A percentile compares a stretch with the other conserved stretches of the same genome.
These are phyloP conservation scores for Flaveria floridana DNA, from an alignment of 140 eudicot species.

Conservation along the genomic window DNA sequence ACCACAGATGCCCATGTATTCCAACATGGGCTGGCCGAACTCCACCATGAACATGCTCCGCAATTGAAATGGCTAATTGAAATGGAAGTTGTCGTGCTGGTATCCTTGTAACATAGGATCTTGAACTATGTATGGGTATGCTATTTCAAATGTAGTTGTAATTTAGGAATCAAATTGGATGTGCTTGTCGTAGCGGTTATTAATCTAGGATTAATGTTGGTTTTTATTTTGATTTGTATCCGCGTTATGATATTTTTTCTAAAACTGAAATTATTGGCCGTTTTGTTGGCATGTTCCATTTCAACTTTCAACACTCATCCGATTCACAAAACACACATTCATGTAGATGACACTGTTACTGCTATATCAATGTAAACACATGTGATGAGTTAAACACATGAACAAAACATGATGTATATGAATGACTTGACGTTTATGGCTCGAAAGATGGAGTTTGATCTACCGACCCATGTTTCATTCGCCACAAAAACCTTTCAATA, in stretches of 20 bases:
- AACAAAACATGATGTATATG: conserved; percentile 1
- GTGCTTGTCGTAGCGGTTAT: conserved; percentile 14
- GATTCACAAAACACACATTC: no score
- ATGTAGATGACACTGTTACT: neutral
- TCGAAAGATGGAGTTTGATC: conserved; percentile 59
- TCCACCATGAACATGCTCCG: conserved; percentile 67
- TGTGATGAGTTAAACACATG: neutral
- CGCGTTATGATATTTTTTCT: neutral
- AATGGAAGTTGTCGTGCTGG: conserved; percentile 19
- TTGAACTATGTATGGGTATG: conserved; percentile 6
- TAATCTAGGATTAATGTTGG: conserved; percentile 19
- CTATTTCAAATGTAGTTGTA: conserved; percentile 13
- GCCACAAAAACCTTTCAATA: conserved; percentile 44
- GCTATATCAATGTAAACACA: neutral
- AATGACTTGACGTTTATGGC: conserved; percentile 30
- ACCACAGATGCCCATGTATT: conserved; percentile 60
- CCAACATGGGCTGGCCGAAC: conserved; percentile 77
- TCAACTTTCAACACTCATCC: no score
- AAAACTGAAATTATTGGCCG: neutral
- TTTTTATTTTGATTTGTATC: conserved; percentile 10
- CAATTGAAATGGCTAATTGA: conserved; percentile 32
- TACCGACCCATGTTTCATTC: conserved; percentile 36
- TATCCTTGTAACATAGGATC: conserved; percentile 21
- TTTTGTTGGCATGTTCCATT: neutral
- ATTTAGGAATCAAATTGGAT: conserved; percentile 14